Percentiles rank a stretch among this genome's conserved stretches.
Conservation (phyloP, 192 early-diverging fungal genomes). For the Gaertneriomyces sp. region DNA sequence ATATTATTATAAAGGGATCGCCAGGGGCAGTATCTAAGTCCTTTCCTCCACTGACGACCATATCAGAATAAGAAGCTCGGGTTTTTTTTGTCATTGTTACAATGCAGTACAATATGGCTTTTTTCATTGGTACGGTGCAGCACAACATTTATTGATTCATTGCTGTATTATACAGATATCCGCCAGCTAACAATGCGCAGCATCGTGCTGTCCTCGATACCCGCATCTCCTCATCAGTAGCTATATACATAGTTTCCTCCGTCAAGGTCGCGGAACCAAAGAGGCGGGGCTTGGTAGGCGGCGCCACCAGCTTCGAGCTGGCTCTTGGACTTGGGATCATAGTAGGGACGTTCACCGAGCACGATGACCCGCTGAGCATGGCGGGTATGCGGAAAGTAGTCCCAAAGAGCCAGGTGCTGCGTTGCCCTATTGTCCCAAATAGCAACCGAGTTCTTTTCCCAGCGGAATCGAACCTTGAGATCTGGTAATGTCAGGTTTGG, state of each 20-base stretch:
- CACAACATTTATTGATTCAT: no score
- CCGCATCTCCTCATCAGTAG: no score
- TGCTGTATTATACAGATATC: no score
- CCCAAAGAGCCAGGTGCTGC: slow-evolving; percentile 47
- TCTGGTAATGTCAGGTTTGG: slow-evolving; percentile 2
- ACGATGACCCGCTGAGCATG: slow-evolving; percentile 29
- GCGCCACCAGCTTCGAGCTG: slow-evolving; percentile 16
- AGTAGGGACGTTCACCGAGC: slow-evolving; percentile 41
- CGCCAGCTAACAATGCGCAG: no score
- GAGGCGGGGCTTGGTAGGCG: slow-evolving; percentile 12
- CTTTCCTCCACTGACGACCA: no score
- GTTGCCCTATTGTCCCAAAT: slow-evolving; percentile 67
- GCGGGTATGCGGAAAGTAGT: slow-evolving; percentile 25
- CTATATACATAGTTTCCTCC: slow-evolving; percentile 6
- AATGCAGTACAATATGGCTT: no score
- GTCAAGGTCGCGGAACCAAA: slow-evolving; percentile 11
- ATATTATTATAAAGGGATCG: no score
- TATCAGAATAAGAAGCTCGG: no score
- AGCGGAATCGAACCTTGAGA: slow-evolving; percentile 26
- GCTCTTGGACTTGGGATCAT: slow-evolving; percentile 25
- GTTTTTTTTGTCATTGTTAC: no score
- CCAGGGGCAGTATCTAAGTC: no score
- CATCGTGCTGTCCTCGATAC: no score
- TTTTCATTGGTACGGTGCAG: no score
- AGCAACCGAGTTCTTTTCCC: slow-evolving; percentile 54